phyloP scores from a whole-genome alignment of 2,329 filamentous ascomycete genomes.

The Pyrenochaeta sp. region DNA sequence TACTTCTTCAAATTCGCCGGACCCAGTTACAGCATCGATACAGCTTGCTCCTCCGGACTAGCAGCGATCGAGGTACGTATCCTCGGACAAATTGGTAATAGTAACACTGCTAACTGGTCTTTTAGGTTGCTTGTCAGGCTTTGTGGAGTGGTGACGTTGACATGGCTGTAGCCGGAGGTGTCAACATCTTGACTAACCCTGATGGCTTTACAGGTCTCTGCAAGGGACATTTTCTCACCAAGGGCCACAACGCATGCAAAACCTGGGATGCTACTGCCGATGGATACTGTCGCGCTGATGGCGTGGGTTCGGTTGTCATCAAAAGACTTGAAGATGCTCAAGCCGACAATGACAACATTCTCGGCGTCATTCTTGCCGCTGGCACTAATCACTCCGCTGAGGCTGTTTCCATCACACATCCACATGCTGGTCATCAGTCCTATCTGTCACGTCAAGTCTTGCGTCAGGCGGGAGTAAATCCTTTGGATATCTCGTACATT shows the following conservation, averaged over 20 bases:
- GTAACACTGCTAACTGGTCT: too few species aligned
- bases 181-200: constrained; percentile 38
- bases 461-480: constrained; percentile 46
- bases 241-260: constrained; percentile 34
- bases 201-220: constrained; percentile 36
- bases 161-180: constrained; percentile 34
- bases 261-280: constrained; percentile 41
- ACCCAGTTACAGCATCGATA: constrained; percentile 52
- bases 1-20: constrained; percentile 44
- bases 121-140: constrained; percentile 33
- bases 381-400: constrained; percentile 44
- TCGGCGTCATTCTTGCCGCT: constrained; percentile 39
- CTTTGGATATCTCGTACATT: constrained; percentile 36
- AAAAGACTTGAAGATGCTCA: constrained; percentile 45
- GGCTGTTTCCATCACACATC: constrained; percentile 41
- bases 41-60: constrained; percentile 47
- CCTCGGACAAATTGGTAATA: background rate
- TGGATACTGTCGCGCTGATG: constrained; percentile 45
- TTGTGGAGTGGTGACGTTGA: constrained; percentile 39
- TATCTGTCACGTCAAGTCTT: constrained; percentile 24
- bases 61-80: constrained; percentile 31
- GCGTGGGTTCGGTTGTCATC: constrained; percentile 36
- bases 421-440: constrained; percentile 31
- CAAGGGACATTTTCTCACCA: constrained; percentile 31
- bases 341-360: constrained; percentile 40